phyloP scores from a whole-genome alignment of 2,329 filamentous ascomycete genomes.

The Furcasterigmium sp. region DNA sequence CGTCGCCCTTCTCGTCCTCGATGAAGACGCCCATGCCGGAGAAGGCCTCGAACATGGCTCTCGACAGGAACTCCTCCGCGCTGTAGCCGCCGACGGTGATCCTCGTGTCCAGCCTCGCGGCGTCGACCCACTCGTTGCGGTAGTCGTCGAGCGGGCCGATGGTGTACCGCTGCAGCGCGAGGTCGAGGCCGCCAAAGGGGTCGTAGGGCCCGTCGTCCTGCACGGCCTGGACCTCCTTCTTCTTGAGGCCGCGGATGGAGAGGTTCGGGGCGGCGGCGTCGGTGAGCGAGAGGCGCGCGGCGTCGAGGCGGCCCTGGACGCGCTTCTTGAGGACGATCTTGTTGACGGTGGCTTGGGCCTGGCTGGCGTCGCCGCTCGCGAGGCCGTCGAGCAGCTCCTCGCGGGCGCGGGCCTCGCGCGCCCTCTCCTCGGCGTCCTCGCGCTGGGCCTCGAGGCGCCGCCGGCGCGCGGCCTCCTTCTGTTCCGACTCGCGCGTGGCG shows the following conservation, averaged over 20 bases:
- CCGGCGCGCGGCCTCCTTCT: constrained; percentile 61
- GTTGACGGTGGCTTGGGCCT: constrained; percentile 53
- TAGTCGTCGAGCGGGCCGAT: constrained; percentile 58
- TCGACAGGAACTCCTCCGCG: constrained; percentile 72
- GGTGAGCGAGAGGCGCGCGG: constrained; percentile 24
- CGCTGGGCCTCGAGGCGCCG: constrained; percentile 57
- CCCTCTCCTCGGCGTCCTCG: constrained; percentile 67
- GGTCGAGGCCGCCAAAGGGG: constrained; percentile 72
- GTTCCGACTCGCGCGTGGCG: constrained; percentile 52
- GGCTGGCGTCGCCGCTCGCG: constrained; percentile 52
- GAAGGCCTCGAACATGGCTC: constrained; percentile 84
- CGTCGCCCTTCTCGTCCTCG: constrained; percentile 61
- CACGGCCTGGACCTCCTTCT: constrained; percentile 36
- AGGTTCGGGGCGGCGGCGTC: constrained; percentile 29
- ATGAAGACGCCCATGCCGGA: constrained; percentile 84
- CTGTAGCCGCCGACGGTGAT: constrained; percentile 79
- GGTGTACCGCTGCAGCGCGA: constrained; percentile 64
- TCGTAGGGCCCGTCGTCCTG: constrained; percentile 75
- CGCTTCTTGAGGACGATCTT: constrained; percentile 70
- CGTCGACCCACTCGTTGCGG: constrained; percentile 68
- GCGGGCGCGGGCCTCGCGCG: constrained; percentile 56
- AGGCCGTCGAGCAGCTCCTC: constrained; percentile 68
- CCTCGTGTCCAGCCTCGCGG: constrained; percentile 57
- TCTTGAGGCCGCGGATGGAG: constrained; percentile 78
- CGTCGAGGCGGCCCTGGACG: constrained; percentile 41